phyloP scores from a whole-genome alignment of 2,329 filamentous ascomycete genomes.

The Curvularia eragrostidis region DNA sequence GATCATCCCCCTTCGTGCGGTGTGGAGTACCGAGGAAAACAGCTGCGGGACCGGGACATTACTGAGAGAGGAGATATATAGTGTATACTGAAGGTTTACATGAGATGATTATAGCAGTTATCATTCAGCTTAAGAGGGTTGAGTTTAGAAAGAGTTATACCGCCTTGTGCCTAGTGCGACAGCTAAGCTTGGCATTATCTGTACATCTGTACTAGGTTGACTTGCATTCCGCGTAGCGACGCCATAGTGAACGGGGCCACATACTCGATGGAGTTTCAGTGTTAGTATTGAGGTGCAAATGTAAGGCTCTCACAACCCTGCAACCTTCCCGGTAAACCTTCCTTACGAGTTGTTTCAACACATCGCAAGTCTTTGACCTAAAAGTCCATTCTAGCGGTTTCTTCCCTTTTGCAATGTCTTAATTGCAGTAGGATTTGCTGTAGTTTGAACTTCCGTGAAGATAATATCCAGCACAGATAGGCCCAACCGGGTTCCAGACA shows the following conservation, averaged over 20 bases:
- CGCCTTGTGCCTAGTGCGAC: not conserved
- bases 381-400: not conserved
- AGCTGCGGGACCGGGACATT: not conserved
- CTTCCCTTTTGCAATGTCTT: not conserved
- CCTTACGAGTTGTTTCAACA: not conserved
- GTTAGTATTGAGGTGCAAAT: not conserved
- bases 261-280: not conserved
- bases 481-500: no score
- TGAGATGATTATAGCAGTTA: not conserved
- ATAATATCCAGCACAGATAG: no score
- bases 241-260: not conserved
- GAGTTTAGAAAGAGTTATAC: not conserved
- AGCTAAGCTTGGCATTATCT: not conserved
- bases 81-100: not conserved
- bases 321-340: not conserved
- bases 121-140: not conserved
- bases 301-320: not conserved
- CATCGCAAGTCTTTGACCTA: not conserved
- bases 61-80: not conserved
- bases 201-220: not conserved
- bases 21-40: conserved; percentile 2
- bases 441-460: no score
- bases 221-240: not conserved
- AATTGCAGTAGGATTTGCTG: not conserved
- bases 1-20: conserved; percentile 18